phyloP scores from a whole-genome alignment of 2,329 filamentous ascomycete genomes.

The Trichophyton simii region DNA sequence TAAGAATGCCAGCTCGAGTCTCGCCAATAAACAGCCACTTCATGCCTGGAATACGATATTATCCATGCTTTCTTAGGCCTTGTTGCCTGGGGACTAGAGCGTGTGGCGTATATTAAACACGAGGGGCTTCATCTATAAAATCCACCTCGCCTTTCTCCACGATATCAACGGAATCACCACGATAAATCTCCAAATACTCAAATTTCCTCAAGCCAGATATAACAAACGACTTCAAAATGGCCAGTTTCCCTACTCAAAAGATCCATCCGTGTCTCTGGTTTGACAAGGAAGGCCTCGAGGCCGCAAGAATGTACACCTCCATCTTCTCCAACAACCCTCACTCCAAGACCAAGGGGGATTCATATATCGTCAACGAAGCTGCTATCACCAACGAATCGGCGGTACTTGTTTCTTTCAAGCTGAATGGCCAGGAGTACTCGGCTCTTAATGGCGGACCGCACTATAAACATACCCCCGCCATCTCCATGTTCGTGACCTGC shows the following conservation, averaged over 20 bases:
- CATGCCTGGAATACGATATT: background rate
- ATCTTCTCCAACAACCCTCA: slow-evolving; percentile 12
- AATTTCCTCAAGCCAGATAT: background rate
- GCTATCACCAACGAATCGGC: slow-evolving; percentile 22
- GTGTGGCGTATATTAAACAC: background rate
- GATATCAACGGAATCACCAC: background rate
- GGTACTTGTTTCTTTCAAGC: slow-evolving; percentile 28
- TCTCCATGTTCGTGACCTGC: slow-evolving; percentile 37
- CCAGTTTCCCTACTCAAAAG: slow-evolving; percentile 9
- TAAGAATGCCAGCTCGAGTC: background rate
- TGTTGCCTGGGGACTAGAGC: background rate
- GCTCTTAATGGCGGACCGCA: slow-evolving; percentile 35
- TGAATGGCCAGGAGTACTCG: slow-evolving; percentile 31
- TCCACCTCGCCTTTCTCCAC: background rate
- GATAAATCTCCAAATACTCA: background rate
- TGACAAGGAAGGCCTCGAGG: slow-evolving; percentile 17
- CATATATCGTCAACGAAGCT: background rate
- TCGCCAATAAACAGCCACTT: background rate
- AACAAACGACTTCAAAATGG: background rate
- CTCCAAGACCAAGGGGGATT: background rate
- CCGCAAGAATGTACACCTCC: slow-evolving; percentile 16
- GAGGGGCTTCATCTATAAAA: slow-evolving; percentile 1
- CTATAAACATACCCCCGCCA: slow-evolving; percentile 31
- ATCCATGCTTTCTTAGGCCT: background rate
- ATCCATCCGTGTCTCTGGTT: slow-evolving; percentile 18